Evolutionary conservation across 257 asterid genomes (phyloP).

Genomic region (Dorcoceras hygrometricum): DNA sequence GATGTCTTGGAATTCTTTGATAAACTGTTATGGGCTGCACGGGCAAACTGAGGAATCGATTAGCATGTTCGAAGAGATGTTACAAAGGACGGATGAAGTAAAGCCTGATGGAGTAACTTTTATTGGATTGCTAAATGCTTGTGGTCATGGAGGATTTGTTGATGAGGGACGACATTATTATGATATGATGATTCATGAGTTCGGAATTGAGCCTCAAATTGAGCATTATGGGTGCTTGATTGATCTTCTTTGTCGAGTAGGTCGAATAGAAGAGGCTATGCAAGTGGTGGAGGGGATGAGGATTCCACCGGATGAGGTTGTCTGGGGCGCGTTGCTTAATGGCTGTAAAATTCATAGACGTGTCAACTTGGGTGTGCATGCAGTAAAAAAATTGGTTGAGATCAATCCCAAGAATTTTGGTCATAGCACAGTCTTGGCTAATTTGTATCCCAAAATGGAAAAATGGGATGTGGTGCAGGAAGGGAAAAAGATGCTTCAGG

Average conservation of each 20-base stretch:
- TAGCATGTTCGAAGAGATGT: slow-evolving; percentile 50
- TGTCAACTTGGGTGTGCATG: slow-evolving; percentile 57
- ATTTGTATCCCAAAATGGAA: slow-evolving; percentile 64
- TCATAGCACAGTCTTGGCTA: slow-evolving; percentile 61
- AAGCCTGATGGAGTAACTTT: slow-evolving; percentile 76
- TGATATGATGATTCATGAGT: slow-evolving; percentile 48
- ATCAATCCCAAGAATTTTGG: slow-evolving; percentile 65
- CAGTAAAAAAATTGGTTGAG: slow-evolving; percentile 51
- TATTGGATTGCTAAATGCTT: slow-evolving; percentile 66
- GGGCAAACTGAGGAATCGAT: slow-evolving; percentile 53
- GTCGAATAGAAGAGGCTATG: slow-evolving; percentile 67
- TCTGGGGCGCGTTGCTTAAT: slow-evolving; percentile 81
- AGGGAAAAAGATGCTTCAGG: slow-evolving; percentile 42
- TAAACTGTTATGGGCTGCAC: slow-evolving; percentile 68
- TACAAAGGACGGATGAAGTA: slow-evolving; percentile 25
- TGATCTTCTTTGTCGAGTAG: slow-evolving; percentile 71
- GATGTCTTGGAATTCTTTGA: slow-evolving; percentile 73
- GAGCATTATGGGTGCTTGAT: slow-evolving; percentile 79
- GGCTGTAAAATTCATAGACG: slow-evolving; percentile 69
- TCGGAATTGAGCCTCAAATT: slow-evolving; percentile 55
- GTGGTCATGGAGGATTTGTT: slow-evolving; percentile 73
- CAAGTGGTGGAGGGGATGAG: slow-evolving; percentile 56
- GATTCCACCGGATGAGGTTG: slow-evolving; percentile 57
- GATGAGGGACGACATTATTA: slow-evolving; percentile 50
- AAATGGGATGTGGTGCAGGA: slow-evolving; percentile 61